A percentile compares a stretch with the other conserved stretches of the same genome.
Conservation (phyloP, 352 stramenopile species). For the Globisporangium yorkense region DNA sequence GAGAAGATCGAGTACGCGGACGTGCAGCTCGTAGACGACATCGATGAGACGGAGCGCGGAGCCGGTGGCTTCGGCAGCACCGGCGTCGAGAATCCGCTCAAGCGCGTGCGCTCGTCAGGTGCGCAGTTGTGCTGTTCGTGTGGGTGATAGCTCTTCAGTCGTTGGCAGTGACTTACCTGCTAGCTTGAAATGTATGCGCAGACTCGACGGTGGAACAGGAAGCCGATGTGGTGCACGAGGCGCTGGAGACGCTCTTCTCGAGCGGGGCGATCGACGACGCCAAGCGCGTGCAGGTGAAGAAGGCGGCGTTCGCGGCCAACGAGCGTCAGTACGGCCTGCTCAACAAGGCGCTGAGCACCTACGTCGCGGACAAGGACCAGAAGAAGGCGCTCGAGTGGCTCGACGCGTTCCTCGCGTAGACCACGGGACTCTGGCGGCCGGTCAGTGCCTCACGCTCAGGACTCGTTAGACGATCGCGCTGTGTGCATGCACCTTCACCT, state of each 20-base stretch:
- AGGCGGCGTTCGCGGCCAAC: constrained; percentile 42
- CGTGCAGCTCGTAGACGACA: constrained; percentile 90
- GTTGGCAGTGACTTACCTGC: not conserved
- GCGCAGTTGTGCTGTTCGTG: not conserved
- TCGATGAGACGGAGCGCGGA: constrained; percentile 94
- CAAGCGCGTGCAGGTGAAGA: constrained; percentile 49
- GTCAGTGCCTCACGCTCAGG: not conserved
- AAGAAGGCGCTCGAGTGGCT: constrained; percentile 64
- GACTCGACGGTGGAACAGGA: not conserved
- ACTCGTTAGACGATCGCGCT: not conserved
- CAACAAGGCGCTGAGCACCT: constrained; percentile 39
- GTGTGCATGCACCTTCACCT: not conserved
- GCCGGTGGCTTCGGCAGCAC: constrained; percentile 96
- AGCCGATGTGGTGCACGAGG: constrained; percentile 19
- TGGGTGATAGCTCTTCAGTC: not conserved
- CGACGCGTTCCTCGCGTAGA: constrained; percentile 41
- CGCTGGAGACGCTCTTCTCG: constrained; percentile 43
- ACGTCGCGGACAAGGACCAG: constrained; percentile 28
- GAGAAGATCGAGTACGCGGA: constrained; percentile 92
- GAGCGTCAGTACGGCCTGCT: constrained; percentile 56
- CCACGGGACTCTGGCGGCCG: not conserved
- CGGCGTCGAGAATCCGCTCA: constrained; percentile 64
- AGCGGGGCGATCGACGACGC: constrained; percentile 41
- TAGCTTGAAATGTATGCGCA: not conserved
- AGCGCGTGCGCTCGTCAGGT: constrained; percentile 31